Base-by-base conservation (phyloP, 371 early-diverging fungal genomes). In the Mucor racemosus region DNA sequence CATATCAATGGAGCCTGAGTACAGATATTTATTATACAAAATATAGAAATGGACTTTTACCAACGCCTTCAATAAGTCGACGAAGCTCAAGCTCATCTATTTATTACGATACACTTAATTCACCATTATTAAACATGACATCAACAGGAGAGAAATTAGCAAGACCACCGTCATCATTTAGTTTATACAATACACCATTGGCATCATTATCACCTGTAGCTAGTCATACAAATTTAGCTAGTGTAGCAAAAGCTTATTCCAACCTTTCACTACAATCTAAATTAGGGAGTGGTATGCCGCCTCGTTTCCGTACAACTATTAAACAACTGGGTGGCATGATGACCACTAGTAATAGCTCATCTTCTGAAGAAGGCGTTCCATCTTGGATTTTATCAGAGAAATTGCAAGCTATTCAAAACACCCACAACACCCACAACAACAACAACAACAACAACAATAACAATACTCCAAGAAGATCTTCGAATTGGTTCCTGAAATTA, bases 41-140 rank as follows among this genome's bases (percentile, higher is more conserved):
- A 60, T 74, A 70, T 57, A 50, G 64, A 50, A 9, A 57, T 21
- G 21, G 14, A 33, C 31, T 69, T 31, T 21, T 34, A 3, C 50
- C 11, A 5, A 42, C 60, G 33, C 44, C 44, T 3, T 15, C 33
- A 7, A 60, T 42, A 14, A 80, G 76, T 44, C 72, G 80, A 54
- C 60, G 77, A n/a, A 72, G 65, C 35, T 80, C 80, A 3, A 57
- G 58, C 33, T 46, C 72, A 7, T 76, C 80, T 14, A 46, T 77
- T 15, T 74, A 74, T 26, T 70, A 73, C 59, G 79, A 78, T 54
- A 61, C 74, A 0, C 26, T 35, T 31, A 53, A 21, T 13, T 63
- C 68, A 15, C 34, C 39, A 8, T 39, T 57, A 33, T 15, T 67
- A 33, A 36, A 7, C 56, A 56, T 54, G 39, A 46, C 62, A 62